Base-by-base conservation (phyloP, 169 alveolate species). In the Cardiosporidium cionae region DNA sequence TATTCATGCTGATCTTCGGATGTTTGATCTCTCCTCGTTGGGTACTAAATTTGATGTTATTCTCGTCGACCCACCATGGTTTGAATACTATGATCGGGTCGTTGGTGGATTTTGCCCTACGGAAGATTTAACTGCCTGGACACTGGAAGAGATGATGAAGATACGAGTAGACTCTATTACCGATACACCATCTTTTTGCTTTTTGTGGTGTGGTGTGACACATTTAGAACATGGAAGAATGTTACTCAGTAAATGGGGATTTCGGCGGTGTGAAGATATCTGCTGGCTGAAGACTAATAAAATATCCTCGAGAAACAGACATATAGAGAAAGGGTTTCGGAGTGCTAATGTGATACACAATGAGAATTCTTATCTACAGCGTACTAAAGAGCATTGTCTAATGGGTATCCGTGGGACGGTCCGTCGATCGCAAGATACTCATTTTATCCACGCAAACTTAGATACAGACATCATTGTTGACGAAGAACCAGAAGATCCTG, bases 321-420 rank as follows among this genome's bases (percentile, higher is more conserved):
- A 68, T 77, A 69, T 76, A 81, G 70, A 65, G 74, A 70, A 78
- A 76, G 72, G 63, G 78, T 27, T 4, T 70, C 5, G n/a, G 32
- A 29, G 64, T 2, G 3, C 72, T 2, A 32, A 64, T 34, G 7
- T 54, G 0, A 37, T 25, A 22, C 29, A 25, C 62, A 71, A 52
- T 29, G 62, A 33, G 9, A 66, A 22, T 80, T 82, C 71, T 75
- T 72, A 25, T 72, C 74, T 94, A 23, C 91, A 89, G 72, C 86
- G 95, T 68, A 90, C 94, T 0, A 94, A 92, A 28, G 98, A 94
- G 78, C 98, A 92, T 58, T 94, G 98, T 62, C 78, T 94, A 32
- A 93, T 94, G 6, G 98, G 98, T 31, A 84, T 94, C n/a, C 89
- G 89, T 70, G 98, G 98, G 2, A 92, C 94, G 9, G 94, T 94